Conservation (phyloP, 2,329 filamentous ascomycete species). For the Thielaviopsis populi region DNA sequence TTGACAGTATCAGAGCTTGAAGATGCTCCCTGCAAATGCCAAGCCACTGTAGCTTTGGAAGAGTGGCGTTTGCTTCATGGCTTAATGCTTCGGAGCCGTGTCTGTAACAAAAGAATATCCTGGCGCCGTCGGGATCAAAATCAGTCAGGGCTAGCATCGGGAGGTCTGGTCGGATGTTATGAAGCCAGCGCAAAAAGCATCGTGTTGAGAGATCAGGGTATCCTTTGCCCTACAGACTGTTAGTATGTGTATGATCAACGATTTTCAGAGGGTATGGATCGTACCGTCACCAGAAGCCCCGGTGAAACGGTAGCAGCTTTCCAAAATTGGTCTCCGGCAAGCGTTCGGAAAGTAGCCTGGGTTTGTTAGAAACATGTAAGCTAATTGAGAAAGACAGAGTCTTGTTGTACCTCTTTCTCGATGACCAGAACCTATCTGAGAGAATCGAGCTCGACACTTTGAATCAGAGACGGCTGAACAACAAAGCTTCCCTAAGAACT, state of each 20-base stretch:
- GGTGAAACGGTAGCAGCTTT: slow-evolving; percentile 30
- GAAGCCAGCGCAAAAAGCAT: slow-evolving; percentile 44
- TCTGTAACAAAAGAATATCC: slow-evolving; percentile 60
- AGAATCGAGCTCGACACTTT: slow-evolving; percentile 32
- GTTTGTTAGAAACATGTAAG: slow-evolving; percentile 17
- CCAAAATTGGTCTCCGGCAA: slow-evolving; percentile 45
- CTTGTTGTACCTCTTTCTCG: slow-evolving; percentile 53
- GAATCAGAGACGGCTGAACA: slow-evolving; percentile 37
- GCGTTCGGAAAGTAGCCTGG: slow-evolving; percentile 59
- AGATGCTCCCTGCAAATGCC: slow-evolving; percentile 39
- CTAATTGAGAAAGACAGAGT: neutral
- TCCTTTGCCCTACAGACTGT: slow-evolving; percentile 50
- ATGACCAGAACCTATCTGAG: slow-evolving; percentile 55
- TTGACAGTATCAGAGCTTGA: neutral
- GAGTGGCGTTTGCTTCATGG: slow-evolving; percentile 40
- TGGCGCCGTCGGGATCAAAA: slow-evolving; percentile 61
- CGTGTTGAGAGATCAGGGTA: slow-evolving; percentile 64
- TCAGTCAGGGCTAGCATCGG: slow-evolving; percentile 54
- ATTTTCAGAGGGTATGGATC: slow-evolving; percentile 11
- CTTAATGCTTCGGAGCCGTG: slow-evolving; percentile 47
- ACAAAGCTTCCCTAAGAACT: slow-evolving; percentile 43
- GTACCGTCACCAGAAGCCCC: slow-evolving; percentile 56
- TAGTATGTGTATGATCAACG: neutral
- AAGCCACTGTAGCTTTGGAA: slow-evolving; percentile 46
- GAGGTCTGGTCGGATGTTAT: slow-evolving; percentile 31